Conservation (phyloP, 176 grass and related monocot genomes). For the Oryza australiensis region DNA sequence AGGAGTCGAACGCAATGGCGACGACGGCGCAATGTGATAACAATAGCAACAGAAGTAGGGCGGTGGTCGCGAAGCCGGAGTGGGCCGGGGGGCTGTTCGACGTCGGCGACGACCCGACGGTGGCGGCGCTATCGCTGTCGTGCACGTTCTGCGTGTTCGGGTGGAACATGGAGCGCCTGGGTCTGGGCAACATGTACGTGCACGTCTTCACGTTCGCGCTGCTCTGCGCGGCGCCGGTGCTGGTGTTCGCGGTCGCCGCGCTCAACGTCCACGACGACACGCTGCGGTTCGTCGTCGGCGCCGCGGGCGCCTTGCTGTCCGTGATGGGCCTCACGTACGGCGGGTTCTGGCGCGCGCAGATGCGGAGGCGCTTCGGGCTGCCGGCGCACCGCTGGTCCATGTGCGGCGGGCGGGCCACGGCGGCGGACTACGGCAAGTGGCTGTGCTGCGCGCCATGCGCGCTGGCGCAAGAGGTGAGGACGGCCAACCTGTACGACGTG, state of each 20-base stretch:
- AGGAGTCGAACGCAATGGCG: neutral
- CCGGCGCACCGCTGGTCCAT: slow-evolving; percentile 24
- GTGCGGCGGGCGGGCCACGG: slow-evolving; percentile 23
- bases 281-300: slow-evolving; percentile 37
- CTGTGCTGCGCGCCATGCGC: slow-evolving; percentile 51
- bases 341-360: slow-evolving; percentile 54
- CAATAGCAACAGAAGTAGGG: neutral
- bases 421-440: slow-evolving; percentile 51
- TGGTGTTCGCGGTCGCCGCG: slow-evolving; percentile 60
- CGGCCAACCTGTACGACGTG: slow-evolving; percentile 51
- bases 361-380: slow-evolving; percentile 41
- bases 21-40: too few species aligned
- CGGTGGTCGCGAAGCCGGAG: slow-evolving; percentile 24
- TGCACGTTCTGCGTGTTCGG: slow-evolving; percentile 82
- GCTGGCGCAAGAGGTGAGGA: slow-evolving; percentile 74
- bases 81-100: slow-evolving; percentile 74
- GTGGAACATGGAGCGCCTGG: slow-evolving; percentile 91
- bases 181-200: slow-evolving; percentile 76
- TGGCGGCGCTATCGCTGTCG: slow-evolving; percentile 45
- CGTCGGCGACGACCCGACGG: slow-evolving; percentile 55
- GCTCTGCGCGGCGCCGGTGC: slow-evolving; percentile 59
- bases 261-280: slow-evolving; percentile 41
- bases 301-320: slow-evolving; percentile 43
- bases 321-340: slow-evolving; percentile 55
- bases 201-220: slow-evolving; percentile 71